Base-by-base conservation (phyloP, 108 stramenopile genomes). In the Thalassiosira profunda region DNA sequence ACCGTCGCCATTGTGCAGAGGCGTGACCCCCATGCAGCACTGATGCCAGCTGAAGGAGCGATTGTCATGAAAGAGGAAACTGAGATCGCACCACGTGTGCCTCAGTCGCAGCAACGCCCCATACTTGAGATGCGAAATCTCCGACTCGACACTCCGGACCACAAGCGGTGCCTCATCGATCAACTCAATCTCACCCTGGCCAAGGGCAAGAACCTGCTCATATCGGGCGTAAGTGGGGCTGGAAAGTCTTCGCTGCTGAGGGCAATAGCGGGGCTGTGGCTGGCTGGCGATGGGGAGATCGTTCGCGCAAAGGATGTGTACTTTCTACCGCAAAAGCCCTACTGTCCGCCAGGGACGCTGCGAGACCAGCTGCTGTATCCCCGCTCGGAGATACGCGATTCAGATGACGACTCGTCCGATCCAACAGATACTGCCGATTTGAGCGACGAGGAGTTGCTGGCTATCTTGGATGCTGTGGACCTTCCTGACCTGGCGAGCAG, bases 261-360 rank as follows among this genome's bases (percentile, higher is more conserved):
- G 26, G 85, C 87, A 3, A 87, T 96, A 54, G 90, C 93, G 24
- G 96, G 96, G 5, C 73, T 96, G 18, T 94, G 91, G 90, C 74
- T 63, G n/a, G 71, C 80, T 12, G 95, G 95, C 20, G 38, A 44
- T 0, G 95, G 95, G 18, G 56, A 70, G 31, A 89, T 96, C 53
- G 53, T 58, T 0, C 82, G 91, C 9, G 58, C 56, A 7, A 67
- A 71, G 20, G 77, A 94, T 34, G 84, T 87, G 17, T 86, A 93
- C 47, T 96, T 96, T 64, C 64, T 96, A 21, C 95, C 95, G 0
- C 95, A 96, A 71, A 80, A 76, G 23, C 93, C 93, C 15, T 63
- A 94, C 77, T 91, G 90, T 61, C 81, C 92, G 12, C 84, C 90
- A 6, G 93, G 95, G 1, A 67, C 84, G 0, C 60, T 96, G 18